Base-by-base conservation (phyloP, 306 rosid species). In the Vigna nakashimae region DNA sequence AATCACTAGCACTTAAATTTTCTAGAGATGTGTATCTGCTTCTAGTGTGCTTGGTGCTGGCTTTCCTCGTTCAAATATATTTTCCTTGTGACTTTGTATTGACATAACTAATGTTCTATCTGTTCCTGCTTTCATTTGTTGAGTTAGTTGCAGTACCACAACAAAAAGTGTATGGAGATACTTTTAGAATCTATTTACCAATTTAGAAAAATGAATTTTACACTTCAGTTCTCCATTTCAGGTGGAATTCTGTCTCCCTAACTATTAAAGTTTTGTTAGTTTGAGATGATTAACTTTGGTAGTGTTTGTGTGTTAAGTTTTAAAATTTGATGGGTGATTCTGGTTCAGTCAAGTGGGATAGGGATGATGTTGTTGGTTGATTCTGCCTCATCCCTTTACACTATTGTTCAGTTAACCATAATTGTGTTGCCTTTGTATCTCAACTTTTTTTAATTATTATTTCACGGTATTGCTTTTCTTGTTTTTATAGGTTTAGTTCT, bases 401-500 rank as follows among this genome's bases (percentile, higher is more conserved):
- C 38, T 78, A 50, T 62, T 16, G 45, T 77, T 73, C 46, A 73
- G 77, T 80, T 28, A 53, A 66, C 32, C 65, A 36, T 74, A 59
- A 75, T 14, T 66, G 34, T 55, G 36, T 38, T 34, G 32, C 57
- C 68, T 36, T 71, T 32, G 38, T 56, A 55, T 50, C 46, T 66
- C 68, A 46, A 46, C 42, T 30, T 30, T 30, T 26, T 30, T 30
- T 3, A 4, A 4, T 30, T 69, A 36, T 74, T 46, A 43, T 75
- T 81, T 76, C 42, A 43, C 81, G 79, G 70, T 52, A 43, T 70
- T 71, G 14, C 59, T 66, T n/a, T 18, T 62, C 40, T 76, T 88
- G 51, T 40, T 74, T 82, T 79, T 75, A 71, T 91, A 96, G 99
- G 91, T 96, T 96, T 84, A 96, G 97, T 66, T 96, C 99, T 68